Evolutionary conservation across 73 alveolate species (phyloP).

Genomic region (Paramecium pentaurelia): DNA sequence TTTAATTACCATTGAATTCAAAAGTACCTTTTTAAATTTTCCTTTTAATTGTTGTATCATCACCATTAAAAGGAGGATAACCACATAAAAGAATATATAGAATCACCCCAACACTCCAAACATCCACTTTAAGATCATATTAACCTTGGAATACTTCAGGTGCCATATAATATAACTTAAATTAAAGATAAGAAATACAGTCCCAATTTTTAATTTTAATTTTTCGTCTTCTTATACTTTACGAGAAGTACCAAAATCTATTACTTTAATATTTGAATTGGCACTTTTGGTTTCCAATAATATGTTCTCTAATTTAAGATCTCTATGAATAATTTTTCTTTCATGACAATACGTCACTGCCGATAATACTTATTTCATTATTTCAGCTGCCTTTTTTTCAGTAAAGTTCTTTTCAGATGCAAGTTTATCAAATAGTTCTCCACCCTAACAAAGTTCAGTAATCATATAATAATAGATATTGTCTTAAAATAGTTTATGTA

Average conservation of each 20-base stretch:
- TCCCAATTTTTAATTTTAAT: conserved; percentile 62
- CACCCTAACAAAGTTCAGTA: conserved; percentile 63
- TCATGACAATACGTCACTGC: conserved; percentile 64
- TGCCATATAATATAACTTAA: conserved; percentile 77
- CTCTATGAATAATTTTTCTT: conserved; percentile 66
- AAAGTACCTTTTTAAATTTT: conserved; percentile 20
- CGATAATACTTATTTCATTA: conserved; percentile 60
- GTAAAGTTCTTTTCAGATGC: conserved; percentile 48
- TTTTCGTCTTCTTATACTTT: not conserved
- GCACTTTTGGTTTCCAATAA: conserved; percentile 30
- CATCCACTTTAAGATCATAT: conserved; percentile 83
- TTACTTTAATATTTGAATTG: not conserved
- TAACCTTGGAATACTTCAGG: conserved; percentile 82
- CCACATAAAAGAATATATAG: conserved; percentile 49
- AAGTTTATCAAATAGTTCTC: conserved; percentile 64
- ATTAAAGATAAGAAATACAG: conserved; percentile 34
- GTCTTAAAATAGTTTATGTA: conserved; percentile 65
- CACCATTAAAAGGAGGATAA: conserved; percentile 61
- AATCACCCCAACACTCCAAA: conserved; percentile 87
- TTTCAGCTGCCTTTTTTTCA: conserved; percentile 64
- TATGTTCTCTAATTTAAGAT: conserved; percentile 65
- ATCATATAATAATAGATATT: conserved; percentile 57
- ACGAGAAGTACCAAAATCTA: conserved; percentile 27
- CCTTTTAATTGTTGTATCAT: conserved; percentile 42
- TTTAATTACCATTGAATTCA: not conserved